Conservation (phyloP, 257 asterid genomes). For the Solanum gandarillasii region DNA sequence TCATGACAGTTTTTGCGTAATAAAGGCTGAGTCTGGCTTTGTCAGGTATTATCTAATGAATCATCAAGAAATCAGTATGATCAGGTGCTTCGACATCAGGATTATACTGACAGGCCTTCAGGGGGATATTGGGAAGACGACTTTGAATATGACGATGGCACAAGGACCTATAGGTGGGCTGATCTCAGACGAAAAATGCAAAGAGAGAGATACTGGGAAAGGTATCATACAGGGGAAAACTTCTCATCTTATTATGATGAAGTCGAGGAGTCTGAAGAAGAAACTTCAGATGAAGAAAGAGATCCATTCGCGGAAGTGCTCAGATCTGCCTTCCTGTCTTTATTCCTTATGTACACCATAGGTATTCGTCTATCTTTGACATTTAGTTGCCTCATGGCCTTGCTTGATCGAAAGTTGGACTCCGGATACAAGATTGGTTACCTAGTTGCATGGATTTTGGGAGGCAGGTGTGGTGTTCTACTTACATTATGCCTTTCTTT, state of each 20-base stretch:
- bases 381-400: constrained; percentile 56
- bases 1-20: not conserved
- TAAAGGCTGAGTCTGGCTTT: not conserved
- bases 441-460: constrained; percentile 53
- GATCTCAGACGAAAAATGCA: constrained; percentile 44
- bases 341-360: constrained; percentile 65
- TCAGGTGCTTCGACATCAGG: constrained; percentile 31
- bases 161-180: constrained; percentile 63
- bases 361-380: constrained; percentile 57
- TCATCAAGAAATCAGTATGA: constrained; percentile 55
- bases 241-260: constrained; percentile 30
- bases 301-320: constrained; percentile 61
- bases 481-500: constrained; percentile 55
- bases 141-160: constrained; percentile 34
- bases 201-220: constrained; percentile 32
- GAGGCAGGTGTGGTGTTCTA: constrained; percentile 66
- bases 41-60: constrained; percentile 61
- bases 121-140: constrained; percentile 30
- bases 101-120: constrained; percentile 21
- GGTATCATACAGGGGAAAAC: not conserved
- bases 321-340: constrained; percentile 49
- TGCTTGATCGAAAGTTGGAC: constrained; percentile 57
- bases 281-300: constrained; percentile 30
- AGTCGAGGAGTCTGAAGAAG: constrained; percentile 21
- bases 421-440: constrained; percentile 72